Conservation (phyloP, 2,329 filamentous ascomycete genomes). For the Phaeoacremonium minimum region DNA sequence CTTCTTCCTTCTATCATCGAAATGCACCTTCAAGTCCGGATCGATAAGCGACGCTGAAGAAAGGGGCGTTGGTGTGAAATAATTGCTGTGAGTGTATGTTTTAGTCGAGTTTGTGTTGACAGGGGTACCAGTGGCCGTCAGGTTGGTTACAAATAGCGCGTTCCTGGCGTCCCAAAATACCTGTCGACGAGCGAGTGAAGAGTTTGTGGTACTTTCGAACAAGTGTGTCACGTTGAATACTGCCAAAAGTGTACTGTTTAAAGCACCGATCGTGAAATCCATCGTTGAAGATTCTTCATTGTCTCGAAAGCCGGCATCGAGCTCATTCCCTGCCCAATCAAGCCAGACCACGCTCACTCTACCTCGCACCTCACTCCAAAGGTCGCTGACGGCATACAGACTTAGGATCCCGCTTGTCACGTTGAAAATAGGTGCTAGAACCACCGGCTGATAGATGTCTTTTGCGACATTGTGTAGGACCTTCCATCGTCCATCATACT, state of each 20-base stretch:
- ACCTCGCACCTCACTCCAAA: slow-evolving; percentile 45
- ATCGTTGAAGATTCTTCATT: too few species aligned
- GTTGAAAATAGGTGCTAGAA: slow-evolving; percentile 55
- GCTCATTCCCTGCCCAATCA: slow-evolving; percentile 38
- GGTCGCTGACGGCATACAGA: slow-evolving; percentile 52
- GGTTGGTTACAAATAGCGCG: slow-evolving; percentile 29
- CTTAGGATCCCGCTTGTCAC: slow-evolving; percentile 41
- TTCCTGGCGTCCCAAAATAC: slow-evolving; percentile 7
- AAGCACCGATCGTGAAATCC: slow-evolving; percentile 38
- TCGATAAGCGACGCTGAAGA: slow-evolving; percentile 41
- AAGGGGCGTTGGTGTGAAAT: slow-evolving; percentile 41
- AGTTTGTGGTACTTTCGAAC: slow-evolving; percentile 1
- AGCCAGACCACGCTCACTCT: slow-evolving; percentile 46
- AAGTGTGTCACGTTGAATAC: slow-evolving; percentile 8
- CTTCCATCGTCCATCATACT: slow-evolving; percentile 61
- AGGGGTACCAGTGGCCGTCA: slow-evolving; percentile 36
- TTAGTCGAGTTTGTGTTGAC: slow-evolving; percentile 35
- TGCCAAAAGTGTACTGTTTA: slow-evolving; percentile 42
- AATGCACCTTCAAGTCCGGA: slow-evolving; percentile 31
- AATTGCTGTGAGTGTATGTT: slow-evolving; percentile 44
- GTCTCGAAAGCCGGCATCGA: slow-evolving; percentile 26
- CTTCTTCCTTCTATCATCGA: slow-evolving; percentile 16
- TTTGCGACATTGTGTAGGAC: slow-evolving; percentile 53
- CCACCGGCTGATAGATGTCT: slow-evolving; percentile 54
- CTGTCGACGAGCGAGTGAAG: too few species aligned